These are phyloP conservation scores for Trametes punicea DNA, from an alignment of 768 basidiomycete species.

Conservation along the genomic window DNA sequence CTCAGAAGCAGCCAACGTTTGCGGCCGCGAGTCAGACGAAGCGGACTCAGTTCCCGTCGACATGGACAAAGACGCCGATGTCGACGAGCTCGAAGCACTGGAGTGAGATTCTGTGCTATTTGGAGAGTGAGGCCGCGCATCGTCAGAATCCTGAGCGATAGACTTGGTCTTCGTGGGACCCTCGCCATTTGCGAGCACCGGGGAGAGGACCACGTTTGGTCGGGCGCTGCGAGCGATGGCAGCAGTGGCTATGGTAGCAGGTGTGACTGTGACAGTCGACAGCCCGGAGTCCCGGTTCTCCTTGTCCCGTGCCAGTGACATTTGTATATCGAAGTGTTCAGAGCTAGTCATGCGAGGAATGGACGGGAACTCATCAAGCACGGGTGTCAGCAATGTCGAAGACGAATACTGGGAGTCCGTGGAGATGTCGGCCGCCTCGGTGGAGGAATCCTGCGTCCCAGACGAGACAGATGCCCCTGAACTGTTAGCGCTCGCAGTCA, in stretches of 20 bases:
- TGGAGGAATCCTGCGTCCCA: constrained; percentile 2
- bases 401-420: constrained; percentile 14
- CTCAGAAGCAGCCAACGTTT: constrained; percentile 17
- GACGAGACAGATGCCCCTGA: not conserved
- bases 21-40: constrained; percentile 20
- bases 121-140: constrained; percentile 23
- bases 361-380: constrained; percentile 19
- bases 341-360: constrained; percentile 11
- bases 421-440: constrained; percentile 1
- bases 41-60: constrained; percentile 18
- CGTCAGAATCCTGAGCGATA: constrained; percentile 7
- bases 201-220: constrained; percentile 23
- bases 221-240: constrained; percentile 25
- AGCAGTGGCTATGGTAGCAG: constrained; percentile 30
- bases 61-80: constrained; percentile 14
- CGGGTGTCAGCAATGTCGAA: constrained; percentile 13
- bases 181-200: constrained; percentile 18
- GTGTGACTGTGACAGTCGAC: constrained; percentile 31
- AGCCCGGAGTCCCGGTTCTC: constrained; percentile 31
- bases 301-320: constrained; percentile 20
- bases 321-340: constrained; percentile 7
- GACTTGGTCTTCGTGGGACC: constrained; percentile 1
- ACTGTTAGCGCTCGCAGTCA: constrained; percentile 1
- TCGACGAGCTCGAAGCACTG: constrained; percentile 18
- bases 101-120: constrained; percentile 25